phyloP scores from a whole-genome alignment of 1,139 yeast genomes.

The Geotrichum armillariae region DNA sequence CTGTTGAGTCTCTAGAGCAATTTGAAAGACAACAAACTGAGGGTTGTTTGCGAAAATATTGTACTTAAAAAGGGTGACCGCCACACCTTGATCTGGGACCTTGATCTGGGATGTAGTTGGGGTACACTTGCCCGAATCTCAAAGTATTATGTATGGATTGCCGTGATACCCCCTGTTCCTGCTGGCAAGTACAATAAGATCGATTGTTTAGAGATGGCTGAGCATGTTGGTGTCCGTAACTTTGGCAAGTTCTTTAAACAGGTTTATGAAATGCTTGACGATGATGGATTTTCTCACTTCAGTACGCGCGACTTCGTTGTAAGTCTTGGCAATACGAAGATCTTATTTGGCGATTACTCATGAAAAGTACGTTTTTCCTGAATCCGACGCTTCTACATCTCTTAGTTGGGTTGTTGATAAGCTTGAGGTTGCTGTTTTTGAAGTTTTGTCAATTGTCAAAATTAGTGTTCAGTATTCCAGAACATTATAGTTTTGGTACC shows the following conservation, averaged over 20 bases:
- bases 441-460: slow-evolving; percentile 79
- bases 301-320: slow-evolving; percentile 89
- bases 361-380: slow-evolving; percentile 97
- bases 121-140: slow-evolving; percentile 89
- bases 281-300: slow-evolving; percentile 84
- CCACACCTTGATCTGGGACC: slow-evolving; percentile 78
- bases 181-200: slow-evolving; percentile 78
- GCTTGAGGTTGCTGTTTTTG: slow-evolving; percentile 85
- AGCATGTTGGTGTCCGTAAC: slow-evolving; percentile 92
- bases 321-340: slow-evolving; percentile 96
- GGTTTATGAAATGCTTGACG: slow-evolving; percentile 84
- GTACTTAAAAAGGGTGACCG: slow-evolving; percentile 70
- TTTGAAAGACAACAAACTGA: slow-evolving; percentile 89
- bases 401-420: slow-evolving; percentile 76
- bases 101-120: slow-evolving; percentile 96
- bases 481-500: slow-evolving; percentile 92
- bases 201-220: slow-evolving; percentile 93
- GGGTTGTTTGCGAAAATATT: slow-evolving; percentile 84
- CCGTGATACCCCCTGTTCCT: slow-evolving; percentile 85
- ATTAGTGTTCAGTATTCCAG: slow-evolving; percentile 93
- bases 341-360: slow-evolving; percentile 89
- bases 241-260: slow-evolving; percentile 73
- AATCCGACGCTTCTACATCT: slow-evolving; percentile 97
- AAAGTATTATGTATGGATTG: slow-evolving; percentile 81
- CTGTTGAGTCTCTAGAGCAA: slow-evolving; percentile 79